These are phyloP conservation scores for Colletotrichum cordylinicola DNA, from an alignment of 2,329 filamentous ascomycete species.

Conservation along the genomic window DNA sequence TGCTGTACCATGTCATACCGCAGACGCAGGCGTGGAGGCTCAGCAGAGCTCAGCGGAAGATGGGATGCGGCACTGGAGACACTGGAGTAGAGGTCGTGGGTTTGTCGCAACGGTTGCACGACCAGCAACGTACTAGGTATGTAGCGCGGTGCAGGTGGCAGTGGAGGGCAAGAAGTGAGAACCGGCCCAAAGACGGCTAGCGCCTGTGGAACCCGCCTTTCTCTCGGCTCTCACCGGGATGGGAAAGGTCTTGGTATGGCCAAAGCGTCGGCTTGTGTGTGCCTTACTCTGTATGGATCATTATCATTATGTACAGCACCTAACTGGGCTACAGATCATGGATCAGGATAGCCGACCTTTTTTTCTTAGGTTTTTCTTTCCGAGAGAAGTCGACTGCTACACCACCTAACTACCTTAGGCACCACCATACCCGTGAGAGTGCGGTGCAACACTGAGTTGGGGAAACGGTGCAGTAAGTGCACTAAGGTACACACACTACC, in stretches of 20 bases:
- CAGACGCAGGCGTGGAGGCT: background rate
- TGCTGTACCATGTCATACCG: background rate
- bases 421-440: background rate
- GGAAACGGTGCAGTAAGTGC: background rate
- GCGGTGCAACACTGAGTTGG: background rate
- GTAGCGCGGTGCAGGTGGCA: background rate
- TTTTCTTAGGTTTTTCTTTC: background rate
- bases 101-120: background rate
- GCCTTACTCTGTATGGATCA: background rate
- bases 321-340: background rate
- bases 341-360: background rate
- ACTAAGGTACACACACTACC: too few species aligned
- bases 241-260: background rate
- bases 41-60: background rate
- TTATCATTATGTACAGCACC: too few species aligned
- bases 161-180: background rate
- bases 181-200: background rate
- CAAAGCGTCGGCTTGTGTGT: background rate
- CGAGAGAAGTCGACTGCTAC: background rate
- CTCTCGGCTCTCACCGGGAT: slow-evolving; percentile 10
- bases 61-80: background rate
- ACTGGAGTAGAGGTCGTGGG: background rate
- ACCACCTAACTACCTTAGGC: background rate
- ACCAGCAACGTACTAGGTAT: too few species aligned
- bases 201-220: background rate